phyloP scores from a whole-genome alignment of 2,329 filamentous ascomycete genomes.

The Penicillium rolfsii region DNA sequence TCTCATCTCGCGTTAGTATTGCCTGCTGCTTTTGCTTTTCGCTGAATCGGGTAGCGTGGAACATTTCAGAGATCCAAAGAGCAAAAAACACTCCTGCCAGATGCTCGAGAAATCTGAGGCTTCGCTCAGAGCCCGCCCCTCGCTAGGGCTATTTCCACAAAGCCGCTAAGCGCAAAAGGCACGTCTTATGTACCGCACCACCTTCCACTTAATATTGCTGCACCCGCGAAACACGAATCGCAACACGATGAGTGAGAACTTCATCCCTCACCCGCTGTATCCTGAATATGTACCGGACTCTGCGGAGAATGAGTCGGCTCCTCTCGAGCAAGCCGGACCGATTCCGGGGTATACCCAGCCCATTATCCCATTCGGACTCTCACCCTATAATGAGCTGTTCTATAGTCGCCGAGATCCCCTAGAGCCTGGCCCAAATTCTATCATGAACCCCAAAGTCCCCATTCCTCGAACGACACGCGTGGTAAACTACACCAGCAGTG shows the following conservation, averaged over 20 bases:
- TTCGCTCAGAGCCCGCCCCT: slow-evolving; percentile 3
- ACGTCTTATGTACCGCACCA: not conserved
- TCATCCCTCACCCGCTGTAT: slow-evolving; percentile 6
- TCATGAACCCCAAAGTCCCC: slow-evolving; percentile 35
- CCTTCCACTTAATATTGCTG: not conserved
- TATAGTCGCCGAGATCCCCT: slow-evolving; percentile 17
- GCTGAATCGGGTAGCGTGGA: not conserved
- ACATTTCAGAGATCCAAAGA: not conserved
- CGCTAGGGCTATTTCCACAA: slow-evolving; percentile 8
- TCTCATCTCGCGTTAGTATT: slow-evolving; percentile 10
- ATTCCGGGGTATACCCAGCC: slow-evolving; percentile 23
- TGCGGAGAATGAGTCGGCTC: slow-evolving; percentile 10
- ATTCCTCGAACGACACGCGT: slow-evolving; percentile 35
- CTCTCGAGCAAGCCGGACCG: slow-evolving; percentile 21
- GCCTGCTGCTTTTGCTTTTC: slow-evolving; percentile 7
- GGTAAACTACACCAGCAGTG: slow-evolving; percentile 31
- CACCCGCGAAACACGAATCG: not conserved
- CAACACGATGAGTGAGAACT: slow-evolving; percentile 16
- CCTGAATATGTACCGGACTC: slow-evolving; percentile 8
- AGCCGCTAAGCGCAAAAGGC: slow-evolving; percentile 13
- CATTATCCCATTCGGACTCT: slow-evolving; percentile 16
- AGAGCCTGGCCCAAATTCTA: slow-evolving; percentile 16
- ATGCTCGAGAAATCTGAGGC: not conserved
- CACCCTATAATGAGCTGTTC: slow-evolving; percentile 21
- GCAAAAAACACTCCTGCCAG: not conserved